Conservation (phyloP, 1,284 basidiomycete species). For the Pyrrhoderma noxium region DNA sequence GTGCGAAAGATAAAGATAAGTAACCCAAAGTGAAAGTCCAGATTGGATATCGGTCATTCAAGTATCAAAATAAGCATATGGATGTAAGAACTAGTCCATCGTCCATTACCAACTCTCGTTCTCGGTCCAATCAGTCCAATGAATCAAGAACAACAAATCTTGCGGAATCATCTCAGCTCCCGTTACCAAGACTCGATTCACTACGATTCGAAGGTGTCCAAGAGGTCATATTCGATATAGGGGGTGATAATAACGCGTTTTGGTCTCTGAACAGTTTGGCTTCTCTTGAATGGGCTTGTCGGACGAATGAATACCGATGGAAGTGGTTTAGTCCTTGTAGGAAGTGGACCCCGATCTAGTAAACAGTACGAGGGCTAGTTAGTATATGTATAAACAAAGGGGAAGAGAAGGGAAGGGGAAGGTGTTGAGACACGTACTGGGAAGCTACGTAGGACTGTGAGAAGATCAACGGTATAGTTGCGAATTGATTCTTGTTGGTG, state of each 20-base stretch:
- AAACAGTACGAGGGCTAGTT: slow-evolving; percentile 10
- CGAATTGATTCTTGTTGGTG: slow-evolving; percentile 75
- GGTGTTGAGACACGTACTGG: slow-evolving; percentile 45
- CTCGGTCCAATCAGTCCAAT: too few relatives aligned
- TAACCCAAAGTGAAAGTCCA: too few relatives aligned
- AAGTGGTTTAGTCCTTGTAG: slow-evolving; percentile 85
- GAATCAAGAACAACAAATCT: too few relatives aligned
- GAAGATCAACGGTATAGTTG: slow-evolving; percentile 74
- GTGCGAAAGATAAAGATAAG: too few relatives aligned
- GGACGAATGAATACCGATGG: slow-evolving; percentile 80
- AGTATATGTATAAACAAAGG: not conserved
- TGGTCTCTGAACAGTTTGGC: slow-evolving; percentile 34
- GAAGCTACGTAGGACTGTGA: slow-evolving; percentile 70
- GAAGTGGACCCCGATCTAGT: slow-evolving; percentile 78
- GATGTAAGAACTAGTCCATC: too few relatives aligned
- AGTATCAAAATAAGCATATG: too few relatives aligned
- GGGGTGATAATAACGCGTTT: slow-evolving; percentile 32
- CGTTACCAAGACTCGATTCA: slow-evolving; percentile 39
- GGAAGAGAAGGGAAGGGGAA: not conserved
- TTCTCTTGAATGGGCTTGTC: slow-evolving; percentile 61
- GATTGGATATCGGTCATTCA: too few relatives aligned
- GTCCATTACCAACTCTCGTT: too few relatives aligned
- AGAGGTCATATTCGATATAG: slow-evolving; percentile 24
- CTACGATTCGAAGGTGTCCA: slow-evolving; percentile 44
- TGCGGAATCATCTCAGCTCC: slow-evolving; percentile 23